A percentile compares a stretch with the other conserved stretches of the same genome.
Conservation (phyloP, 306 rosid species). For the Quillaja saponaria region DNA sequence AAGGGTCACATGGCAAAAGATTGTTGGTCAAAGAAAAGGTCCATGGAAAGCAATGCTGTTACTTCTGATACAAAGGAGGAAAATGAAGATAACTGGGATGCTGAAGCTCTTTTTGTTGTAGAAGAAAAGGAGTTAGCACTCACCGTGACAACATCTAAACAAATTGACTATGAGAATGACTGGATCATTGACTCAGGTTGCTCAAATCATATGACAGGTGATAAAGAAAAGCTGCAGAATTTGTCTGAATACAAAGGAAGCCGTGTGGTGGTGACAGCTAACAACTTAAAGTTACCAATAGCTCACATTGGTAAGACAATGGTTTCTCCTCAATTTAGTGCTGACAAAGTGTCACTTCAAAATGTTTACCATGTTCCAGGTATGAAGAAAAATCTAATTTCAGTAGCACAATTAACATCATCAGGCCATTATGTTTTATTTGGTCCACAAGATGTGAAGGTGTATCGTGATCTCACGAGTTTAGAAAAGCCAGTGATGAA, state of each 20-base stretch:
- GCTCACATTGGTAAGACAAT: background rate
- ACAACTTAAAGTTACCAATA: slow-evolving; percentile 1
- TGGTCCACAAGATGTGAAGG: background rate
- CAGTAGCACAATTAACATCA: background rate
- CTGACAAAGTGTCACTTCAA: background rate
- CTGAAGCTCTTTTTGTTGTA: background rate
- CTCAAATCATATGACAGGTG: slow-evolving; percentile 17
- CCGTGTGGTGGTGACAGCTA: background rate
- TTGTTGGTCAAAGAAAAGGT: background rate
- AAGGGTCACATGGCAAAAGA: background rate
- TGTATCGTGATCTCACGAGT: background rate
- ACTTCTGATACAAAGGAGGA: background rate
- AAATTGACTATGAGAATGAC: background rate
- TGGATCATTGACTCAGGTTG: background rate
- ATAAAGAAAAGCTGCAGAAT: slow-evolving; percentile 5
- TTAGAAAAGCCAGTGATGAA: background rate
- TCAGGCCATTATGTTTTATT: slow-evolving; percentile 5
- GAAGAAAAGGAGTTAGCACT: slow-evolving; percentile 11
- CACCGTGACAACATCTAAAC: background rate
- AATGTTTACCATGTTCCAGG: slow-evolving; percentile 5
- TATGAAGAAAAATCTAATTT: slow-evolving; percentile 7
- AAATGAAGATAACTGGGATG: background rate
- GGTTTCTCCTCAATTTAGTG: background rate
- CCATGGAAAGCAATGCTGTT: background rate
- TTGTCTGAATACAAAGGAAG: background rate